Percentiles rank a stretch among this genome's conserved stretches.
Evolutionary conservation across 2,329 filamentous ascomycete genomes (phyloP).

Genomic region (Verticillium tricorpus): DNA sequence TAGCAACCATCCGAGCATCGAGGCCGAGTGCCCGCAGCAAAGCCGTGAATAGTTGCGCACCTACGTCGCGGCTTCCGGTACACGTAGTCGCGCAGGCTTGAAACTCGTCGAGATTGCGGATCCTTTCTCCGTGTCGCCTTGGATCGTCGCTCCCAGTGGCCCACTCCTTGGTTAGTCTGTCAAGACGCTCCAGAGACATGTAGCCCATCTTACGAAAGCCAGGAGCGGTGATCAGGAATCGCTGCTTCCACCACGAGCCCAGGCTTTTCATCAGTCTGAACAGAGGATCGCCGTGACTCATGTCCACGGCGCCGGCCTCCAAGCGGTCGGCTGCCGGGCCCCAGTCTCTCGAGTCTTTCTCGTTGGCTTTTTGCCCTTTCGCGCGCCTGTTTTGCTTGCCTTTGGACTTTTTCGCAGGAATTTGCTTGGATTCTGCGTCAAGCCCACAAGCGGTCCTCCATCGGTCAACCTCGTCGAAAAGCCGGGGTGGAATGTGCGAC

Average conservation of each 20-base stretch:
- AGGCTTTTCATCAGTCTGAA: slow-evolving; percentile 71
- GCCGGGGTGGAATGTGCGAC: slow-evolving; percentile 62
- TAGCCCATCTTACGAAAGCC: slow-evolving; percentile 89
- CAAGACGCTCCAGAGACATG: slow-evolving; percentile 68
- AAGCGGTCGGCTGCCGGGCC: slow-evolving; percentile 61
- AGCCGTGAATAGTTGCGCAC: slow-evolving; percentile 85
- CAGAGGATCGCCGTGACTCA: slow-evolving; percentile 79
- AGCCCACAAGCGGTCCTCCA: slow-evolving; percentile 69
- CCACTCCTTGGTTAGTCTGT: slow-evolving; percentile 69
- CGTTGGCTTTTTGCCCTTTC: slow-evolving; percentile 16
- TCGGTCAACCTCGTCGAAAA: slow-evolving; percentile 69
- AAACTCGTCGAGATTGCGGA: slow-evolving; percentile 64
- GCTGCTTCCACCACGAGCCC: slow-evolving; percentile 83
- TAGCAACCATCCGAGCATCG: slow-evolving; percentile 79
- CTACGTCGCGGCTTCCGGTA: slow-evolving; percentile 80
- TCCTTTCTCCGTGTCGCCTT: slow-evolving; percentile 69
- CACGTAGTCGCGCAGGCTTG: slow-evolving; percentile 63
- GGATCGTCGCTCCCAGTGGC: slow-evolving; percentile 57
- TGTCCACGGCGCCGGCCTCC: slow-evolving; percentile 66
- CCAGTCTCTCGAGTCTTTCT: slow-evolving; percentile 57
- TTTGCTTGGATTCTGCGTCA: slow-evolving; percentile 23
- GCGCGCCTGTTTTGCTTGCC: slow-evolving; percentile 29
- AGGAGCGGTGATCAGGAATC: slow-evolving; percentile 72
- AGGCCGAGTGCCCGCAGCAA: slow-evolving; percentile 75
- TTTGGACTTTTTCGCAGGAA: slow-evolving; percentile 23